phyloP scores from a whole-genome alignment of 495 filamentous ascomycete species.

The Cercophora newfieldiana region DNA sequence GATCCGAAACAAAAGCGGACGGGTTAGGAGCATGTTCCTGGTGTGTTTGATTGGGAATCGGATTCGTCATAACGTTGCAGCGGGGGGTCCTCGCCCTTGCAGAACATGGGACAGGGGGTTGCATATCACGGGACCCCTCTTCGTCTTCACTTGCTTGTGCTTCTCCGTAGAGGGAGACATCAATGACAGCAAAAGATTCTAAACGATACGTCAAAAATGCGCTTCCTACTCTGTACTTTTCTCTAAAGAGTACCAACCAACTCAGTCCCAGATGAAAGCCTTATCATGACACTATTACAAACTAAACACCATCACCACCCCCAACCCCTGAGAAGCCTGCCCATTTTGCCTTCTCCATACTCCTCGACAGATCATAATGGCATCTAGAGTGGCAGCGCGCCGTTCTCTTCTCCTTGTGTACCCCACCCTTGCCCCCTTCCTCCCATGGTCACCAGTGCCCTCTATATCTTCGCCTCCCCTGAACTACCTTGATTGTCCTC shows the following conservation, averaged over 20 bases:
- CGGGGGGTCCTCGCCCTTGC: not conserved
- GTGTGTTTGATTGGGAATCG: not conserved
- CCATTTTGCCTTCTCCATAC: not conserved
- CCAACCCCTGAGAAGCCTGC: not conserved
- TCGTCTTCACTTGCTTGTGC: too few relatives aligned
- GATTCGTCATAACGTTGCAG: not conserved
- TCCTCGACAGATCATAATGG: not conserved
- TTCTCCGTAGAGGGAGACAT: too few relatives aligned
- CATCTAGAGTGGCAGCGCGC: not conserved
- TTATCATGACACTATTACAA: not conserved
- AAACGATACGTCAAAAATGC: not conserved
- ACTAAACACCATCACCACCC: not conserved
- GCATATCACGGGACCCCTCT: not conserved
- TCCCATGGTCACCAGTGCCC: not conserved
- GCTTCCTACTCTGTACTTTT: not conserved
- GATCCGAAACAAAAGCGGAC: not conserved
- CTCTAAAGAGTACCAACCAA: not conserved
- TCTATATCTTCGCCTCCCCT: not conserved
- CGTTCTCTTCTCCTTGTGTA: not conserved
- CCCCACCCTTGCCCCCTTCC: not conserved
- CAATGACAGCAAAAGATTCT: not conserved
- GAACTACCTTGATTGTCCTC: not conserved
- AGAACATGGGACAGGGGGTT: not conserved
- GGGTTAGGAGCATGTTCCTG: not conserved
- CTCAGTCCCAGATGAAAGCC: not conserved